phyloP scores from a whole-genome alignment of 2,329 filamentous ascomycete genomes.

The Hypoxylon rubiginosum region DNA sequence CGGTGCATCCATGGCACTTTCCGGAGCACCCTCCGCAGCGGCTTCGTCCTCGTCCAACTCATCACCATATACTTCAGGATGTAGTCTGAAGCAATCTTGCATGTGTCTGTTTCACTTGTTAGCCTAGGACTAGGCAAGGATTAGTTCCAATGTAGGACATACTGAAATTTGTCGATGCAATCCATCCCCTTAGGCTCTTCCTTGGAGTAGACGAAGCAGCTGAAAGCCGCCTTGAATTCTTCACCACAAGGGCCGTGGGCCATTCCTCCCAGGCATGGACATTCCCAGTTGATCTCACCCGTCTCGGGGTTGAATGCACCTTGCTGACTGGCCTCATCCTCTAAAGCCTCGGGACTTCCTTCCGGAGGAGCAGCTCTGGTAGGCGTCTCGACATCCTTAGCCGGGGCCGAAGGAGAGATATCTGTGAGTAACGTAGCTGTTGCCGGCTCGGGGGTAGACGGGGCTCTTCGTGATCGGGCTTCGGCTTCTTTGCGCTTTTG shows the following conservation, averaged over 20 bases:
- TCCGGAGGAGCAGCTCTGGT: constrained; percentile 29
- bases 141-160: constrained; percentile 52
- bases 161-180: constrained; percentile 98
- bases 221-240: constrained; percentile 95
- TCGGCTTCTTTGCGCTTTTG: constrained; percentile 69
- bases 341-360: constrained; percentile 67
- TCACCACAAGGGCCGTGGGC: constrained; percentile 95
- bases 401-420: constrained; percentile 47
- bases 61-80: constrained; percentile 92
- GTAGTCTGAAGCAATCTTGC: constrained; percentile 95
- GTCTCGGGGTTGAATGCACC: constrained; percentile 98
- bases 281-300: constrained; percentile 99
- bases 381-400: constrained; percentile 44
- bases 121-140: constrained; percentile 43
- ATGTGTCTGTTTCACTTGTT: constrained; percentile 75
- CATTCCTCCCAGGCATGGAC: constrained; percentile 97
- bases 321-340: constrained; percentile 86
- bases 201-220: constrained; percentile 96
- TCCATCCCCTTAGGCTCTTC: constrained; percentile 98
- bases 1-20: constrained; percentile 13
- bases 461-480: constrained; percentile 50
- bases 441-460: constrained; percentile 49
- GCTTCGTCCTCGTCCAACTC: constrained; percentile 86
- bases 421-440: constrained; percentile 42
- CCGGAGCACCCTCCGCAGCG: constrained; percentile 45